A percentile compares a stretch with the other conserved stretches of the same genome.
Conservation (phyloP, 768 basidiomycete species). For the Kwoniella heveanensis region DNA sequence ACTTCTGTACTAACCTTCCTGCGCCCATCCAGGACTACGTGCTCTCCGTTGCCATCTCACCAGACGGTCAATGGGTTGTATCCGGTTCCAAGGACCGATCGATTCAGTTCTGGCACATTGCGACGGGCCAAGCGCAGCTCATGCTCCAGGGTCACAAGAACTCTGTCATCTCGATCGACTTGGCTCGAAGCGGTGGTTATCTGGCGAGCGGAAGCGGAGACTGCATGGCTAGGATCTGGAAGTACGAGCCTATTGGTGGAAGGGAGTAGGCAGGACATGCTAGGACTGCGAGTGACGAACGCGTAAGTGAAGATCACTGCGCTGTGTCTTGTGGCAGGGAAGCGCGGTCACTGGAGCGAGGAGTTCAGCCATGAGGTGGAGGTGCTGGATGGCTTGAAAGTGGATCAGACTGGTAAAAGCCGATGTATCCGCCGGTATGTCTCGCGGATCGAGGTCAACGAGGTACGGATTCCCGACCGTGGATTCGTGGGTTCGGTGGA, state of each 20-base stretch:
- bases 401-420: too few species aligned
- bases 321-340: too few species aligned
- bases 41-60: constrained; percentile 75
- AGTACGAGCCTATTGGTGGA: constrained; percentile 43
- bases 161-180: constrained; percentile 73
- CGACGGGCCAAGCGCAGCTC: constrained; percentile 80
- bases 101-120: constrained; percentile 74
- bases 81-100: constrained; percentile 95
- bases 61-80: constrained; percentile 92
- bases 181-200: constrained; percentile 65
- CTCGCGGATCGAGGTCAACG: too few species aligned
- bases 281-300: too few species aligned
- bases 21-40: constrained; percentile 65
- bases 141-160: constrained; percentile 84
- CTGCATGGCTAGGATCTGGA: constrained; percentile 71
- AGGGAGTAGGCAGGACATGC: constrained; percentile 16
- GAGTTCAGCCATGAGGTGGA: too few species aligned
- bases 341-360: too few species aligned
- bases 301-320: too few species aligned
- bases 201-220: constrained; percentile 74
- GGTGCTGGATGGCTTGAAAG: too few species aligned
- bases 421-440: too few species aligned
- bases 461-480: too few species aligned
- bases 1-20: neutral
- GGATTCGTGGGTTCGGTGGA: too few species aligned